These are phyloP conservation scores for Neonectria ditissima DNA, from an alignment of 2,329 filamentous ascomycete species.

Conservation along the genomic window DNA sequence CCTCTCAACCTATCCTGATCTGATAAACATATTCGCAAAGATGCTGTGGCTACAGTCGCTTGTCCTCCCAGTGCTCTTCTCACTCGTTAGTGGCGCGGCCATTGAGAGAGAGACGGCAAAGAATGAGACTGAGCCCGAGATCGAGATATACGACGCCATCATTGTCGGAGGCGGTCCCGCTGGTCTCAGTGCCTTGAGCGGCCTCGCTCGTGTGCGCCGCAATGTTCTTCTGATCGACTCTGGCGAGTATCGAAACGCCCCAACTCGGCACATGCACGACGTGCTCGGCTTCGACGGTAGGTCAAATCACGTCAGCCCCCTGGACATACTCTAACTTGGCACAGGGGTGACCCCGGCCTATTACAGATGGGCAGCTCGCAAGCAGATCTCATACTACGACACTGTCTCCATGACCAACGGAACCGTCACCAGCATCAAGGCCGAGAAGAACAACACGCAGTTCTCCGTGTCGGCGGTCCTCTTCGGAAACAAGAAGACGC, in stretches of 20 bases:
- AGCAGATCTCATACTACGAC: constrained; percentile 63
- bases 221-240: constrained; percentile 69
- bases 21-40: constrained; percentile 5
- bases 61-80: constrained; percentile 25
- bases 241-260: constrained; percentile 66
- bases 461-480: constrained; percentile 56
- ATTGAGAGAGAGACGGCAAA: constrained; percentile 20
- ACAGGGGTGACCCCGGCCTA: constrained; percentile 66
- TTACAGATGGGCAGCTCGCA: constrained; percentile 65
- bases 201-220: constrained; percentile 68
- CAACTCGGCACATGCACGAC: constrained; percentile 71
- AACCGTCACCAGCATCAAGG: constrained; percentile 60
- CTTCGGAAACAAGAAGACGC: constrained; percentile 38
- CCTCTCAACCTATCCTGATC: neutral
- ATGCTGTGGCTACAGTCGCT: constrained; percentile 35
- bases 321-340: neutral
- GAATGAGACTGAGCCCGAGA: neutral
- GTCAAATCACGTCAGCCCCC: neutral
- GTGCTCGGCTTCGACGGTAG: constrained; percentile 70
- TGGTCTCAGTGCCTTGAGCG: constrained; percentile 66
- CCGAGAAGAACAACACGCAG: constrained; percentile 54
- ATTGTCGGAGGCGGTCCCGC: constrained; percentile 69
- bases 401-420: constrained; percentile 64
- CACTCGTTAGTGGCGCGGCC: constrained; percentile 32
- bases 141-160: constrained; percentile 63